phyloP scores from a whole-genome alignment of 306 rosid species.

The Castanopsis chinensis region DNA sequence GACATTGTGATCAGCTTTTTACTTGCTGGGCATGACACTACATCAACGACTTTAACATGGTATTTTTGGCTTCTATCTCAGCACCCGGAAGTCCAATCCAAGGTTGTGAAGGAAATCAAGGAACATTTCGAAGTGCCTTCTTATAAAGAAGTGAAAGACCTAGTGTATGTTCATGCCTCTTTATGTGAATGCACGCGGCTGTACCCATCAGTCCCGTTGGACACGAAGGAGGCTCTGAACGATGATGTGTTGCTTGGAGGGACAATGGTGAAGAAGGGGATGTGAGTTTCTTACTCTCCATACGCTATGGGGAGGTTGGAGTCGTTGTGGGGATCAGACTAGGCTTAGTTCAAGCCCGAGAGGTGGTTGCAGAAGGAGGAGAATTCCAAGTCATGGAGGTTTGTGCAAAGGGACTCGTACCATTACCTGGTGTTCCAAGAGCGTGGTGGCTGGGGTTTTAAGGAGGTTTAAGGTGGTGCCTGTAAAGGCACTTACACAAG shows the following conservation, averaged over 20 bases:
- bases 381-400: slow-evolving; percentile 35
- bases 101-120: slow-evolving; percentile 35
- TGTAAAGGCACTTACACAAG: too few relatives aligned
- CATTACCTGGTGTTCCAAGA: slow-evolving; percentile 68
- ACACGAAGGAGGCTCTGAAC: slow-evolving; percentile 21
- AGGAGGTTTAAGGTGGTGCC: slow-evolving; percentile 53
- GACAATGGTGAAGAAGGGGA: slow-evolving; percentile 57
- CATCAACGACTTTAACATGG: slow-evolving; percentile 62
- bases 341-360: slow-evolving; percentile 60
- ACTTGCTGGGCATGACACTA: slow-evolving; percentile 62
- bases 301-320: slow-evolving; percentile 68
- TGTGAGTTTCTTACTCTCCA: slow-evolving; percentile 44
- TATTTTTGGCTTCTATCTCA: slow-evolving; percentile 58
- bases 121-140: not conserved
- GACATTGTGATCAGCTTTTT: slow-evolving; percentile 65
- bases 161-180: slow-evolving; percentile 67
- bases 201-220: slow-evolving; percentile 62
- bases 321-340: slow-evolving; percentile 57
- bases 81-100: slow-evolving; percentile 38
- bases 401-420: slow-evolving; percentile 46
- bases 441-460: slow-evolving; percentile 51
- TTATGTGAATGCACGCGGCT: slow-evolving; percentile 71
- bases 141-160: slow-evolving; percentile 49
- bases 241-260: slow-evolving; percentile 69
- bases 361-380: slow-evolving; percentile 49